Evolutionary conservation across 2,329 filamentous ascomycete species (phyloP), one percentile per base, ranked within the genome.

Genomic region (Tothia fuscella): DNA sequence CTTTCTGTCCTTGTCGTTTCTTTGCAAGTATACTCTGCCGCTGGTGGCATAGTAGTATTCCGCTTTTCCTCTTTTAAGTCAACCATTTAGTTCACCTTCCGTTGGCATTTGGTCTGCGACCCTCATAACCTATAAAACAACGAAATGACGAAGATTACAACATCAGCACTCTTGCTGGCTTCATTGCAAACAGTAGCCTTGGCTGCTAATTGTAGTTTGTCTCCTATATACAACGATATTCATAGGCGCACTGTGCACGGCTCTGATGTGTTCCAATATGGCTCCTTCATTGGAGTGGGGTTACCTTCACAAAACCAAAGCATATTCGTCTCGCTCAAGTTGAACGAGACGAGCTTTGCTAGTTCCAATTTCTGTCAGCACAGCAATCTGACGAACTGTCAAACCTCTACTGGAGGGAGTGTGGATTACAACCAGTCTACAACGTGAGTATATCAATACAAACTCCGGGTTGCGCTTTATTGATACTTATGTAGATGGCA

Each of bases 141-240:
- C 38, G 61, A 59, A 59, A 44, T 50, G 26, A 51, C 53, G 28
- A 46, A 56, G 24, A 21, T 50, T 31, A 44, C 55, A 24, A 51
- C 51, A 19, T 42, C 57, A 33, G 50, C 50, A 20, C 53, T 55
- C 48, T 47, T 54, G 48, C 55, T 57, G 46, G 52, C 58, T 53
- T 56, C 61, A 30, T 48, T 51, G 56, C 53, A 58, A 51, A 55
- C 29, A 7, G 21, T 32, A 21, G n/a, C n/a, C n/a, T 26, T 32
- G 10, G 59, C 59, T 13, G 57, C 59, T 47, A 60, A 62, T 48
- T 63, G 60, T 45, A 57, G 57, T 5, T 56, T 51, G 40, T 48
- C 53, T 24, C 61, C 62, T 0, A 56, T 66, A 42, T 66, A 63
- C 43, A 59, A 66, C 49, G 63, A 66, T 35, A 64, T 66, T 28